phyloP scores from a whole-genome alignment of 345 rosid species.

The Capsella bursapastoris region DNA sequence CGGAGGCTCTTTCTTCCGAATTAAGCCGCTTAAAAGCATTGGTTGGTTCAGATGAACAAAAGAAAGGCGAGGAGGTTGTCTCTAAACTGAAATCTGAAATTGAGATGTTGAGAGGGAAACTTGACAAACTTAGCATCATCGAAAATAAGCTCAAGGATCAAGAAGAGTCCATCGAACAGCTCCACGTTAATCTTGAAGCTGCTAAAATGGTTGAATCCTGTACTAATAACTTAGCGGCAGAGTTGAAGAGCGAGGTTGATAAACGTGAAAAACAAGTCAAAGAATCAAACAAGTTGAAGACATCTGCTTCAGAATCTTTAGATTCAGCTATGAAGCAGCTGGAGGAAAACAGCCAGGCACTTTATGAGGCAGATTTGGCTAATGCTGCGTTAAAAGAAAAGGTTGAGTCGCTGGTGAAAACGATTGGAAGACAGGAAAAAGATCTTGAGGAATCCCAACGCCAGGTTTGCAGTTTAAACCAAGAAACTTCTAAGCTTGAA shows the following conservation, averaged over 20 bases:
- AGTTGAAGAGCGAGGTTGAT: conserved; percentile 56
- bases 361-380: conserved; percentile 71
- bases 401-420: conserved; percentile 72
- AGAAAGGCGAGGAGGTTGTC: conserved; percentile 55
- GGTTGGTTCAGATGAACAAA: conserved; percentile 65
- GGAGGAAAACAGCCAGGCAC: conserved; percentile 61
- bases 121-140: conserved; percentile 53
- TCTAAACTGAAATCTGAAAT: conserved; percentile 61
- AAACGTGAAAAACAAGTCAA: conserved; percentile 63
- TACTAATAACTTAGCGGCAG: conserved; percentile 71
- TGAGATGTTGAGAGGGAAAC: conserved; percentile 59
- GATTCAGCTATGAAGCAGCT: conserved; percentile 75
- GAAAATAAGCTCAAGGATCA: conserved; percentile 58
- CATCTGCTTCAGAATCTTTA: conserved; percentile 79
- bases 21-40: conserved; percentile 60
- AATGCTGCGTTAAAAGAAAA: conserved; percentile 68
- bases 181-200: conserved; percentile 85
- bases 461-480: conserved; percentile 45
- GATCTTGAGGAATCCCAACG: conserved; percentile 69
- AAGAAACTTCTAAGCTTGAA: conserved; percentile 58
- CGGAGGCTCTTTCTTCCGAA: conserved; percentile 73
- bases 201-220: conserved; percentile 88
- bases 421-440: conserved; percentile 58
- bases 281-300: conserved; percentile 69
- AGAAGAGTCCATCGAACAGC: conserved; percentile 76